phyloP scores from a whole-genome alignment of 345 rosid species.

The Excoecaria cochinchinensis region DNA sequence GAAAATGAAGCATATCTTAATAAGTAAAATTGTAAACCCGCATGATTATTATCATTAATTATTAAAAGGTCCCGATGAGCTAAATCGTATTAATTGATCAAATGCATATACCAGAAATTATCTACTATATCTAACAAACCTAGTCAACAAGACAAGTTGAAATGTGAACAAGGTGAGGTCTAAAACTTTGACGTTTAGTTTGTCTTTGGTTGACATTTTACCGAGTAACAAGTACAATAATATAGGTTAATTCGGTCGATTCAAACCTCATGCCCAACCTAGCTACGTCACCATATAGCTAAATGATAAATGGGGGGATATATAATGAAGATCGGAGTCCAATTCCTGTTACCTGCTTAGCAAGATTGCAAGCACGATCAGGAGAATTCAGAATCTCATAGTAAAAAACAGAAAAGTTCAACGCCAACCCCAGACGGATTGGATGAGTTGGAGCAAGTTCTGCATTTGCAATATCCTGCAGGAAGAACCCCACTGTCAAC shows the following conservation, averaged over 20 bases:
- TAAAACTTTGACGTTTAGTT: not conserved
- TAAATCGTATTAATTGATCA: not conserved
- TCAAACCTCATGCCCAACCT: not conserved
- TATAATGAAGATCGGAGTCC: not conserved
- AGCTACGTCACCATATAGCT: too few species aligned
- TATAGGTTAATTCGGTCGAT: not conserved
- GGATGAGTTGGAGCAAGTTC: slow-evolving; percentile 92
- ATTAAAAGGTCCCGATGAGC: too few species aligned
- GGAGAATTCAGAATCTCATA: slow-evolving; percentile 92
- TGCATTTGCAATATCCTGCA: slow-evolving; percentile 79
- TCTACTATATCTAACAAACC: too few species aligned
- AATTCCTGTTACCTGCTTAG: slow-evolving; percentile 60
- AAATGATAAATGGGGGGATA: not conserved
- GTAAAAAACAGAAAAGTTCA: slow-evolving; percentile 88
- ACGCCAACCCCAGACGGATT: slow-evolving; percentile 83
- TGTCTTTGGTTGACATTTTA: not conserved
- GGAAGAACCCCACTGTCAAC: not conserved
- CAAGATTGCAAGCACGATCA: slow-evolving; percentile 90
- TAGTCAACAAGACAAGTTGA: too few species aligned
- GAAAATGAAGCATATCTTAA: not conserved
- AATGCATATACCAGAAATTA: not conserved
- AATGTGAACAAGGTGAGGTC: not conserved
- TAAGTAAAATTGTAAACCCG: not conserved
- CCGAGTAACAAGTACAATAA: too few species aligned
- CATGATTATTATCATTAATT: too few species aligned